Base-by-base conservation (phyloP, 1,284 basidiomycete species). In the Trichosporon coremiiforme region DNA sequence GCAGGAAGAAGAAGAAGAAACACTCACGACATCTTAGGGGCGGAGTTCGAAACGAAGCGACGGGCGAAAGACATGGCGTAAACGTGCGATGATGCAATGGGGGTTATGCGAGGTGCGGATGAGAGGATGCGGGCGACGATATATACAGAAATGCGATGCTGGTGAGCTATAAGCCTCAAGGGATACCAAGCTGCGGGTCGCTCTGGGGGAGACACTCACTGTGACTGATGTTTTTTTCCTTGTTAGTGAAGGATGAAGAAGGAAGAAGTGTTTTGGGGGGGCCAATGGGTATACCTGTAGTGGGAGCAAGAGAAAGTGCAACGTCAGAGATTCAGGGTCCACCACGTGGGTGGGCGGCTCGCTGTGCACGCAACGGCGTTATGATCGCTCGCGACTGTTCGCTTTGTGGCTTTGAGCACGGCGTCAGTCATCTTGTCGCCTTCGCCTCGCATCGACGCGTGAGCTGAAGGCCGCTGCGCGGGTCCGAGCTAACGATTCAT, bases 1-100 rank as follows among this genome's bases (percentile, higher is more conserved):
- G 17, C 2, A 13, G 0, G 33, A 35, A 10, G 33, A 35, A 10
- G 33, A 6, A 6, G 12, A 29, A 55, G n/a, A 15, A 25, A 25
- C 50, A 74, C 80, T 78, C 68, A 80, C 79, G 80, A 78, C 81
- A 82, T 82, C 45, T 75, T 76, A 71, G 73, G 76, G 67, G 75
- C 77, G 57, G 78, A 74, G 66, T 60, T 66, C 50, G 66, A 66
- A 35, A 78, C 77, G 75, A 83, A 83, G 73, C 81, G 81, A 66
- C 77, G 75, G 38, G 77, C 76, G 68, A 78, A 82, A 38, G 81
- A 81, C 81, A 83, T 83, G 53, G 33, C 65, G 68, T 31, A 35
- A 45, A 55, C 47, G 20, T 25, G 47, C n/a, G 60, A 53, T 55
- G 67, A 53, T 60, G 22, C 15, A 17, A 45, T 38, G 35, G 60